phyloP scores from a whole-genome alignment of 2,329 filamentous ascomycete species.

The Stachybotrys elegans region DNA sequence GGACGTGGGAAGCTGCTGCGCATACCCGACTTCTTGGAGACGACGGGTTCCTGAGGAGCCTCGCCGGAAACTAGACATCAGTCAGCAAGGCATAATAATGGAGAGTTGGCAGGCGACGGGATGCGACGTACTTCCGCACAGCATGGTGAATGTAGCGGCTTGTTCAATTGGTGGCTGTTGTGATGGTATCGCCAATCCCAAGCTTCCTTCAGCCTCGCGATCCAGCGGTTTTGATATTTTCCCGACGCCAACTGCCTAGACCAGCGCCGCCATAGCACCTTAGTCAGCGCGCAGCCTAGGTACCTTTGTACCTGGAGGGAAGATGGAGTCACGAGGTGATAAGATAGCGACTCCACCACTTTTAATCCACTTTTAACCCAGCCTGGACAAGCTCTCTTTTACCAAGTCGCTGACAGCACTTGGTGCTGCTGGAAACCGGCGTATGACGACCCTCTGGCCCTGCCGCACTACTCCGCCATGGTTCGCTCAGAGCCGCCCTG shows the following conservation, averaged over 20 bases:
- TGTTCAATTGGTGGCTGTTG: background rate
- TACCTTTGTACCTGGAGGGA: too few relatives aligned
- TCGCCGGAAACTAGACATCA: constrained; percentile 77
- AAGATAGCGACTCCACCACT: too few relatives aligned
- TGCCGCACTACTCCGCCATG: too few relatives aligned
- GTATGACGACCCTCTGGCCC: too few relatives aligned
- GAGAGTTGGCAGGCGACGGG: too few relatives aligned
- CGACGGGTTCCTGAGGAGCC: constrained; percentile 89
- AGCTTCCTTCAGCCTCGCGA: constrained; percentile 8
- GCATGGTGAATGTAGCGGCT: constrained; percentile 31
- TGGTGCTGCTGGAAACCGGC: too few relatives aligned
- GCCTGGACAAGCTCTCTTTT: too few relatives aligned
- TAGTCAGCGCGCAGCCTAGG: too few relatives aligned
- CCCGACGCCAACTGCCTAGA: background rate
- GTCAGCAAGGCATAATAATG: constrained; percentile 11
- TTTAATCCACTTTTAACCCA: too few relatives aligned
- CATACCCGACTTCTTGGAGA: constrained; percentile 89
- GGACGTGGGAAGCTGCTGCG: constrained; percentile 12
- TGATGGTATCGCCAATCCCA: constrained; percentile 2
- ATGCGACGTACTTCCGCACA: constrained; percentile 42
- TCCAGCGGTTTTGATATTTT: constrained; percentile 21
- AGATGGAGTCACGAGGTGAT: background rate
- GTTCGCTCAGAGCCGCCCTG: too few relatives aligned
- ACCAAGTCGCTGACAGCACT: too few relatives aligned
- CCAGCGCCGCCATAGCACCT: background rate